These are phyloP conservation scores for Microsporum ferrugineum DNA, from an alignment of 2,329 filamentous ascomycete species.

Conservation along the genomic window DNA sequence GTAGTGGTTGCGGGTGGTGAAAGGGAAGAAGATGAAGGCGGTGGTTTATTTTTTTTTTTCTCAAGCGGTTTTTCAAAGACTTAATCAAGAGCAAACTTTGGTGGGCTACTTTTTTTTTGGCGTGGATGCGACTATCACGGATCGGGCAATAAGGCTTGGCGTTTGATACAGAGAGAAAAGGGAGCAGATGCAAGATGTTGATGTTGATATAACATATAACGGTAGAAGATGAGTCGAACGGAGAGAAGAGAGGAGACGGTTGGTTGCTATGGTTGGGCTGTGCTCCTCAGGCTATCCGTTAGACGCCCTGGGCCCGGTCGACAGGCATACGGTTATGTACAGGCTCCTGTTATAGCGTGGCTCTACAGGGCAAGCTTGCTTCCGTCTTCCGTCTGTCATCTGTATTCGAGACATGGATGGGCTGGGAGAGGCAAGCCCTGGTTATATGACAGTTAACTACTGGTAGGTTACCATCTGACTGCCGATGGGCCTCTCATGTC, in stretches of 20 bases:
- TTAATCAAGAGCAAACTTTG: not conserved
- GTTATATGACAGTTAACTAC: not conserved
- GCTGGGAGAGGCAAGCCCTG: not conserved
- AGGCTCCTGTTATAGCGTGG: not conserved
- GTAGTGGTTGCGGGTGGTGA: constrained; percentile 11
- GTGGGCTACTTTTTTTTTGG: constrained; percentile 1
- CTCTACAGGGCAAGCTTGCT: too few species aligned
- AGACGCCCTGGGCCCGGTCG: not conserved
- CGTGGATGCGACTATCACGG: not conserved
- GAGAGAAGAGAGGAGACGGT: not conserved
- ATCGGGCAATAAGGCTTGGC: constrained; percentile 1
- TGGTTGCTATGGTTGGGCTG: not conserved
- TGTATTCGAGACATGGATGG: not conserved
- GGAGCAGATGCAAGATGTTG: not conserved
- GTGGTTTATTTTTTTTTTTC: constrained; percentile 26
- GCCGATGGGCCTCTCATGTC: too few species aligned
- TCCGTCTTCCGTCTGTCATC: too few species aligned
- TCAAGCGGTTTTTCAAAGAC: constrained; percentile 11
- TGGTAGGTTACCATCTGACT: too few species aligned
- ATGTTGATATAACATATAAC: too few species aligned
- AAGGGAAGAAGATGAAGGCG: constrained; percentile 24
- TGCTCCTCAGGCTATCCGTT: not conserved
- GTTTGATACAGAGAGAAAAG: not conserved
- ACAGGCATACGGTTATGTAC: not conserved
- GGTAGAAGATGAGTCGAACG: not conserved